Conservation (phyloP, 208 protist species). For the Leishmania aethiopica region DNA sequence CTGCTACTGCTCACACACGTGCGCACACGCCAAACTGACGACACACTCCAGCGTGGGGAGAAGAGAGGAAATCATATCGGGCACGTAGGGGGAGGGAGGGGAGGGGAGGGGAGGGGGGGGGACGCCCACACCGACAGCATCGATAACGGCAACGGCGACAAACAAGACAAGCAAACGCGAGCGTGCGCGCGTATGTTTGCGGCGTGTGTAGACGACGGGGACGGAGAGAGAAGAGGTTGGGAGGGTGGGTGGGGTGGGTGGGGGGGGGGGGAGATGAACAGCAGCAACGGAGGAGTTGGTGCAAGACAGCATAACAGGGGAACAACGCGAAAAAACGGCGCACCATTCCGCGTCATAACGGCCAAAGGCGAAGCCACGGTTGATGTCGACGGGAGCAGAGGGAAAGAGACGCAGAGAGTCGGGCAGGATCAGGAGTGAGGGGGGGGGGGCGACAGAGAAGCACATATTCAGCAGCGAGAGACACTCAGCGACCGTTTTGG, state of each 20-base stretch:
- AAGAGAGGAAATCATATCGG: background rate
- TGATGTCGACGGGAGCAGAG: background rate
- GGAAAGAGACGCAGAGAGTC: background rate
- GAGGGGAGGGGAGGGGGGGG: no score
- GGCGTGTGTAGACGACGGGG: background rate
- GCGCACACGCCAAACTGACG: background rate
- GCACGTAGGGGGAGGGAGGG: background rate
- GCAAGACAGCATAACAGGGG: background rate
- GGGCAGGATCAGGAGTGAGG: background rate
- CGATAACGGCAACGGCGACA: background rate
- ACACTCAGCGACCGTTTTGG: background rate
- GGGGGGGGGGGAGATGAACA: background rate
- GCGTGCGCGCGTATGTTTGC: background rate
- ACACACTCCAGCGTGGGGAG: background rate
- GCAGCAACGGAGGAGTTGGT: background rate
- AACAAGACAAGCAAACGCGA: background rate
- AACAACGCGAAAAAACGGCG: no score
- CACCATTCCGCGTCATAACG: no score
- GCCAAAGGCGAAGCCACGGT: no score
- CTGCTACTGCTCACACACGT: background rate
- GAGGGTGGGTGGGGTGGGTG: background rate
- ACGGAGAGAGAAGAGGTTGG: background rate
- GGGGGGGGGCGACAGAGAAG: background rate
- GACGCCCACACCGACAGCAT: conserved; percentile 4
- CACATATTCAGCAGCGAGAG: background rate